A percentile compares a stretch with the other conserved stretches of the same genome.
Conservation (phyloP, 1,284 basidiomycete species). For the Ustilago loliicola region DNA sequence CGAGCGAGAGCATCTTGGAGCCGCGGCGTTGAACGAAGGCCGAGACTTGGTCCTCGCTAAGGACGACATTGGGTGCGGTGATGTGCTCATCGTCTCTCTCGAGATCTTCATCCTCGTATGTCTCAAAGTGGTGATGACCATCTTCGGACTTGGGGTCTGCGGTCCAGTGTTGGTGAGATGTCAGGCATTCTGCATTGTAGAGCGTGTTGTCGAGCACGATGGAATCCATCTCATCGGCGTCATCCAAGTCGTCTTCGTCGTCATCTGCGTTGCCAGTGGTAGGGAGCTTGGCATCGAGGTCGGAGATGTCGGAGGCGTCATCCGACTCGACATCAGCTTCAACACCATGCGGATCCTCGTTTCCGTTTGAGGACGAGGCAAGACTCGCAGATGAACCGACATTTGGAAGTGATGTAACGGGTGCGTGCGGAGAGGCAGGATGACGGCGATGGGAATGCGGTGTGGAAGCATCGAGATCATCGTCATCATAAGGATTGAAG, state of each 20-base stretch:
- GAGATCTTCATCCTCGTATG: conserved; percentile 42
- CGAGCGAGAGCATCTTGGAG: conserved; percentile 47
- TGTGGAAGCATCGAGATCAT: conserved; percentile 22
- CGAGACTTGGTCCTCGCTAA: conserved; percentile 42
- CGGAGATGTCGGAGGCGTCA: conserved; percentile 22
- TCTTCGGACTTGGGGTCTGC: conserved; percentile 28
- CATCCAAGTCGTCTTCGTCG: conserved; percentile 38
- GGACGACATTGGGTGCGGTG: conserved; percentile 50
- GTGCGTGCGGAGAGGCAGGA: conserved; percentile 13
- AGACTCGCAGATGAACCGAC: conserved; percentile 22
- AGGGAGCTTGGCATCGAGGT: conserved; percentile 17
- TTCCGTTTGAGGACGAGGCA: conserved; percentile 7
- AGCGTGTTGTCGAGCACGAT: conserved; percentile 62
- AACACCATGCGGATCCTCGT: conserved; percentile 24
- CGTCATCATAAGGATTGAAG: conserved; percentile 30
- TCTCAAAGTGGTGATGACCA: conserved; percentile 46
- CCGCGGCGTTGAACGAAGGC: conserved; percentile 37
- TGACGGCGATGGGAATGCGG: conserved; percentile 24
- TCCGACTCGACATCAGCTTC: conserved; percentile 48
- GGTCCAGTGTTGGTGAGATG: conserved; percentile 58
- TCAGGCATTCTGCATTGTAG: conserved; percentile 64
- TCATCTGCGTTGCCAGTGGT: conserved; percentile 20
- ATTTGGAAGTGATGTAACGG: conserved; percentile 12
- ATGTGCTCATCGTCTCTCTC: conserved; percentile 48
- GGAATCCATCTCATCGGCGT: conserved; percentile 48